Percentiles rank a stretch among this genome's conserved stretches.
phyloP scores from a whole-genome alignment of 2,329 filamentous ascomycete species.

The Claviceps sp. region DNA sequence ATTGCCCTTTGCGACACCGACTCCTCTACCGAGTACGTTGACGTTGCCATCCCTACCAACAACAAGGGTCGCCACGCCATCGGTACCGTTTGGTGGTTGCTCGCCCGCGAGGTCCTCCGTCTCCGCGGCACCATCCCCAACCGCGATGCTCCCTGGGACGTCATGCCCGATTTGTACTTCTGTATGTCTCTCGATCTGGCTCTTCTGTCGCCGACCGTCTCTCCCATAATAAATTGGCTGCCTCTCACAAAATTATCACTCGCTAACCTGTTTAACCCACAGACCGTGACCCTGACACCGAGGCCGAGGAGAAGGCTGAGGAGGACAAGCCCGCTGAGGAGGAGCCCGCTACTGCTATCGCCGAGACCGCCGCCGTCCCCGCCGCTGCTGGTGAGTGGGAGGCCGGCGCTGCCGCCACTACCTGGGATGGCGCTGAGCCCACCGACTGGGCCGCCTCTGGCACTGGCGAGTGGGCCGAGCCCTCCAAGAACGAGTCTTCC shows the following conservation, averaged over 20 bases:
- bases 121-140: conserved; percentile 92
- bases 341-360: conserved; percentile 66
- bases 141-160: conserved; percentile 96
- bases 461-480: conserved; percentile 53
- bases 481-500: conserved; percentile 38
- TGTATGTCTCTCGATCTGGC: conserved; percentile 37
- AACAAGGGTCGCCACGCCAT: conserved; percentile 99
- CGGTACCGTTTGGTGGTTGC: conserved; percentile 98
- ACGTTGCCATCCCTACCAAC: conserved; percentile 99
- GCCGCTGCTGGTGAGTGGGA: conserved; percentile 69
- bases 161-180: conserved; percentile 99
- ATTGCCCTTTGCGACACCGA: conserved; percentile 98
- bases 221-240: neutral
- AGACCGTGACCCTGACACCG: conserved; percentile 97
- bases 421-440: conserved; percentile 43
- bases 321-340: conserved; percentile 82
- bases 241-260: too few species aligned
- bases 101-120: conserved; percentile 98
- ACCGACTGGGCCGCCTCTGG: conserved; percentile 53
- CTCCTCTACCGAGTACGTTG: conserved; percentile 98
- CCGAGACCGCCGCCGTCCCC: conserved; percentile 63
- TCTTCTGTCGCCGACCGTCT: neutral
- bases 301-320: conserved; percentile 95
- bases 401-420: conserved; percentile 51
- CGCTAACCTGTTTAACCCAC: conserved; percentile 8